Evolutionary conservation across 169 alveolate species (phyloP), one percentile per base, ranked within the genome.

Genomic region (Eimeria maxima): DNA sequence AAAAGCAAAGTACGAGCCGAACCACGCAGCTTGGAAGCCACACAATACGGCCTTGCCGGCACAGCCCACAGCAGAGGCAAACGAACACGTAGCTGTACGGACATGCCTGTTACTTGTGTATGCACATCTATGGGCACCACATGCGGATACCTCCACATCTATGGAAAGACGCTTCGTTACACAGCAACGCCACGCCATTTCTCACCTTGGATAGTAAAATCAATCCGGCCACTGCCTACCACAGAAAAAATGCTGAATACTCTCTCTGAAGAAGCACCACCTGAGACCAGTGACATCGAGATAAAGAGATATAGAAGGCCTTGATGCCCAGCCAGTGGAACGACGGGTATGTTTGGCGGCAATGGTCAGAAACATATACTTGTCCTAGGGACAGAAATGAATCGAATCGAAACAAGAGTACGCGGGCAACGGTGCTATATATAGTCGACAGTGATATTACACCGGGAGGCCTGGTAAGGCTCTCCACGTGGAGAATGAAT

Each of bases 221-320:
- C 84, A 33, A 73, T 73, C 27, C 84, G 84, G 55, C 84, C 84
- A 4, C 33, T 16, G 84, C 84, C 84, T 73, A 29, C 20, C 29
- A 73, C 33, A 29, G 84, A 73, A 55, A 73, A 73, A 11, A 73
- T n/a, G 42, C 84, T 73, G 53, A 73, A 73, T 73, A 29, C 4
- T 29, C 84, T 73, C 53, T 29, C 84, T 38, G 53, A 33, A 73
- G 84, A 8, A 71, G 10, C 53, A 33, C 84, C 84, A 16, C 29
- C 84, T 73, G 55, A 38, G 24, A 73, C 4, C 0, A 33, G 6
- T 27, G 47, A 6, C 47, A 33, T 4, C 7, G 29, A n/a, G 57
- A 13, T 24, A 24, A 33, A 63, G 10, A 3, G 73, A 29, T 63
- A 4, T 3, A 65, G 42, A 65, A 14, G 7, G 7, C 42, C 33